phyloP scores from a whole-genome alignment of 345 rosid species.

The Gossypium thurberi region DNA sequence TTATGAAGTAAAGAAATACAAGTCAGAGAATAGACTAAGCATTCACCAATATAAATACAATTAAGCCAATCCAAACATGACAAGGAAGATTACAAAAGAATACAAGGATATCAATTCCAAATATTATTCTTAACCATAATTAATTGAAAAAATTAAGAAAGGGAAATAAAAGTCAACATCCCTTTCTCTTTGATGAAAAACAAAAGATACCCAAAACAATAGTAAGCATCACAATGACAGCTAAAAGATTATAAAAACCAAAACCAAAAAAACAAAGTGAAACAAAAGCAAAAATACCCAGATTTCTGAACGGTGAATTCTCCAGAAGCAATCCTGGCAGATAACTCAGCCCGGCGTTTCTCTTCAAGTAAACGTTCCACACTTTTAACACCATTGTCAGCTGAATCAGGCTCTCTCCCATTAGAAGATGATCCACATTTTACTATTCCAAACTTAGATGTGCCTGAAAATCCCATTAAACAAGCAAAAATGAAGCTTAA shows the following conservation, averaged over 20 bases:
- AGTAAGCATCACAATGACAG: not conserved
- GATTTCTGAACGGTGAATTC: slow-evolving; percentile 61
- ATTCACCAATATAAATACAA: not conserved
- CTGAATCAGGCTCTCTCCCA: slow-evolving; percentile 52
- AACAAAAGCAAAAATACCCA: slow-evolving; percentile 31
- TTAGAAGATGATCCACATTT: slow-evolving; percentile 43
- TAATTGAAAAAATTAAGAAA: not conserved
- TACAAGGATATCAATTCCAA: not conserved
- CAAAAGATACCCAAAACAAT: not conserved
- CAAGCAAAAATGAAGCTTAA: not conserved
- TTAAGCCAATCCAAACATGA: not conserved
- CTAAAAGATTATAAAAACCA: not conserved
- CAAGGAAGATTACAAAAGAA: not conserved
- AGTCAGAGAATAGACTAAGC: not conserved
- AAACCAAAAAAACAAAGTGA: not conserved
- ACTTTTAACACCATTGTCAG: slow-evolving; percentile 30
- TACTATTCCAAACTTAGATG: slow-evolving; percentile 19
- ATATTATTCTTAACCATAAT: not conserved
- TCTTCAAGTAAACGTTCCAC: slow-evolving; percentile 46
- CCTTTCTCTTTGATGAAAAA: not conserved
- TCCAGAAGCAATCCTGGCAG: slow-evolving; percentile 77
- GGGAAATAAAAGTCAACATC: not conserved
- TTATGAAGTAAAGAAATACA: not conserved
- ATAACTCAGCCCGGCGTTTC: slow-evolving; percentile 68
- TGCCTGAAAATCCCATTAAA: slow-evolving; percentile 8